Base-by-base conservation (phyloP, 345 rosid species). In the Brassica incana region DNA sequence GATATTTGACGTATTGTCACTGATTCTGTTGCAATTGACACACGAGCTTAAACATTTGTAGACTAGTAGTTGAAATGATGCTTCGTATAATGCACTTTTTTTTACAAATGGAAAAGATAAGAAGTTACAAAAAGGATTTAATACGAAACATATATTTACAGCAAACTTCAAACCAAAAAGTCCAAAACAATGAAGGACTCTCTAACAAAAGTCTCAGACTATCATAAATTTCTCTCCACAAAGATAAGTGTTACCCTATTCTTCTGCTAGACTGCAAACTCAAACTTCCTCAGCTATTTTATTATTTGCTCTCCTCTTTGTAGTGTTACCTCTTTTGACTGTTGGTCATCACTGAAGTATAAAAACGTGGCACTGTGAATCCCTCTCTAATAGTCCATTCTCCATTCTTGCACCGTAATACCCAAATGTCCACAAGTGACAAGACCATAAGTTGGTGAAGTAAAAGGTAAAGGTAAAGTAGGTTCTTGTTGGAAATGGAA, bases 151-250 rank as follows among this genome's bases (percentile, higher is more conserved):
- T 14, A 48, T 48, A 48, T 48, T 48, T 48, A 14, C 56, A 48
- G 11, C 56, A 48, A 48, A 48, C 56, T 48, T 48, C 56, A 48
- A 48, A 14, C 38, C 45, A 45, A 12, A 11, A 45, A 45, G n/a
- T 45, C 50, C 50, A 10, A 38, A 38, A 38, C 45, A 38, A 38
- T 38, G 45, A 38, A 38, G 45, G 45, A 38, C 45, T 7, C 38
- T 67, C 67, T 63, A 70, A 35, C 43, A 70, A 9, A 84, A 9
- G 59, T 38, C 27, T 74, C 48, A 35, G 71, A 20, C 61, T 30
- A 65, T 40, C 60, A 61, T 8, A 73, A 45, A 70, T 79, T 73
- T 78, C 69, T 79, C 74, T 20, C 32, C 69, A 45, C 69, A 60
- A 67, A 67, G 43, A 67, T 79, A 40, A 73, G 20, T n/a, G n/a